These are phyloP conservation scores for Chlamydomonas sp. DNA, from an alignment of 139 green algal genomes.

Conservation along the genomic window DNA sequence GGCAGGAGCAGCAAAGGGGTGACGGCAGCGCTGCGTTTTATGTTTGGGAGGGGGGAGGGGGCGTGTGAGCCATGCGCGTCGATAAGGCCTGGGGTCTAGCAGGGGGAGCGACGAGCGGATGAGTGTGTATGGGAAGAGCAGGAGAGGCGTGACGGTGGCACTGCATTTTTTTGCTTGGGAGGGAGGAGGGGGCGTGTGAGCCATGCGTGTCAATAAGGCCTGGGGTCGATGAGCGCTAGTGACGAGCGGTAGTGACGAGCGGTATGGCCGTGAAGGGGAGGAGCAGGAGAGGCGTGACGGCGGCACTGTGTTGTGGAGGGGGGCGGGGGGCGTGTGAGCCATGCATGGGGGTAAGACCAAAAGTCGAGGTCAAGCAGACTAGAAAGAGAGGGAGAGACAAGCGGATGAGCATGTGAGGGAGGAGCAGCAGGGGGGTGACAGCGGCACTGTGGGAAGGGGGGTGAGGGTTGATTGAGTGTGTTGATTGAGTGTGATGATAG, in stretches of 20 bases:
- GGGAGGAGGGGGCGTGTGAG: no score
- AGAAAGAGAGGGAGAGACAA: slow-evolving; percentile 43
- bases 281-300: slow-evolving; percentile 31
- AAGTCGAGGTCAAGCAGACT: slow-evolving; percentile 30
- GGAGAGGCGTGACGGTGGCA: slow-evolving; percentile 23
- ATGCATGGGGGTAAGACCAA: slow-evolving; percentile 43
- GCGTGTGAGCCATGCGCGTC: slow-evolving; percentile 55
- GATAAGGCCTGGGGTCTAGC: slow-evolving; percentile 40
- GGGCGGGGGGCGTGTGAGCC: no score
- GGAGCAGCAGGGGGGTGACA: slow-evolving; percentile 33
- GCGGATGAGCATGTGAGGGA: slow-evolving; percentile 30
- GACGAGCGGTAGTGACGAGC: no score
- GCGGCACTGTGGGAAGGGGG: no score
- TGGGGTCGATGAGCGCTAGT: slow-evolving; percentile 37
- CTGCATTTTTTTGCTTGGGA: no score
- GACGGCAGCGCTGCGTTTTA: slow-evolving; percentile 13
- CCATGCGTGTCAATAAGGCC: slow-evolving; percentile 50
- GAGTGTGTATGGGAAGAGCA: slow-evolving; percentile 32
- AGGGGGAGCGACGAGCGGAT: slow-evolving; percentile 44
- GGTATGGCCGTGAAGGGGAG: slow-evolving; percentile 32
- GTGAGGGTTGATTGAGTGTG: no score
- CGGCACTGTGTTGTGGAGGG: no score
- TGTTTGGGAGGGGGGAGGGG: no score
- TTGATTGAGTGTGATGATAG: slow-evolving; percentile 57
- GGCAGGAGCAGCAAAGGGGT: slow-evolving; percentile 33